Conservation (phyloP, 2,329 filamentous ascomycete species). For the Dryadomyces quercus-mongolicae region DNA sequence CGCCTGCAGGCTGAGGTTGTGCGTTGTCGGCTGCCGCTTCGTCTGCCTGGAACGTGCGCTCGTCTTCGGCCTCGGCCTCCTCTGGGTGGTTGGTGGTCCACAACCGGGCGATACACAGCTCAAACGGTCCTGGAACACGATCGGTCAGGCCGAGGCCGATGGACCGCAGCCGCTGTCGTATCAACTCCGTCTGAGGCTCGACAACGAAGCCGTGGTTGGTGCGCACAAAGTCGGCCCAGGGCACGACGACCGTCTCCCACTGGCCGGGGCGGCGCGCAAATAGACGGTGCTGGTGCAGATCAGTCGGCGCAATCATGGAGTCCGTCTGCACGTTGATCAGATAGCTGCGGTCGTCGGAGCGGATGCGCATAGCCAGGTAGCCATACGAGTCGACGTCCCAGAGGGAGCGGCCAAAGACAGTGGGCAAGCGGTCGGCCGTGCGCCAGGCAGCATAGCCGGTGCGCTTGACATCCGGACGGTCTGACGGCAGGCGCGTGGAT, state of each 20-base stretch:
- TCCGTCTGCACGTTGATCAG: constrained; percentile 95
- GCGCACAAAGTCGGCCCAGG: constrained; percentile 84
- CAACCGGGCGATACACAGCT: constrained; percentile 71
- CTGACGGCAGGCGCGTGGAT: constrained; percentile 67
- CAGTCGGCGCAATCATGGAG: constrained; percentile 72
- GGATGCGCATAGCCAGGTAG: constrained; percentile 78
- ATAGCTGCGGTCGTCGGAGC: constrained; percentile 84
- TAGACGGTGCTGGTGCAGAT: constrained; percentile 87
- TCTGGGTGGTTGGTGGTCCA: constrained; percentile 72
- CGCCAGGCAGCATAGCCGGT: constrained; percentile 86
- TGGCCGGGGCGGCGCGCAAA: constrained; percentile 67
- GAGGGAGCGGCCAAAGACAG: constrained; percentile 72
- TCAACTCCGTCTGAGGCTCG: constrained; percentile 82
- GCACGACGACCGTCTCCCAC: constrained; percentile 93
- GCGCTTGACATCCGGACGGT: constrained; percentile 62
- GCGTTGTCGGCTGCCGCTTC: neutral
- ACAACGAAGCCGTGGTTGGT: constrained; percentile 89
- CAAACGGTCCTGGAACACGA: constrained; percentile 75
- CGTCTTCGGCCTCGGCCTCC: constrained; percentile 21
- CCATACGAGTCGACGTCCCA: constrained; percentile 87
- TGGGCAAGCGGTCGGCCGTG: constrained; percentile 63
- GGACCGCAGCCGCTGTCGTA: constrained; percentile 74
- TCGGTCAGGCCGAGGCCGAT: constrained; percentile 85
- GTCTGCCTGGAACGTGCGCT: constrained; percentile 9
- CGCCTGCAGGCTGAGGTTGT: neutral